Evolutionary conservation across 139 green algal genomes (phyloP).

Genomic region (Closterium sp.): DNA sequence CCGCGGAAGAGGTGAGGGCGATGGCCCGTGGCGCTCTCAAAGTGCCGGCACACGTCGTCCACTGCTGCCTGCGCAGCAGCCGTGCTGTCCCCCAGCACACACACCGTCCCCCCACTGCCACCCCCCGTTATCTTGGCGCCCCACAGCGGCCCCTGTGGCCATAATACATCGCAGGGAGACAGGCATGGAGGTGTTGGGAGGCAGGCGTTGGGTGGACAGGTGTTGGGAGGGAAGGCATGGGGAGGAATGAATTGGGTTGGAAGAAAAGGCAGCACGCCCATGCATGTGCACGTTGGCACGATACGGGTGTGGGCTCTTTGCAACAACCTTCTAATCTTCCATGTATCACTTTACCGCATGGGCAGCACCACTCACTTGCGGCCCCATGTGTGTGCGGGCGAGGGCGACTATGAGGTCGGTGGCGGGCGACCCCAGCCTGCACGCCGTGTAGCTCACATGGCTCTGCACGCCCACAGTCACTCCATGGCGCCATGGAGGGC

Average conservation of each 20-base stretch:
- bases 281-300: too few relatives aligned
- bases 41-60: not conserved
- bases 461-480: too few relatives aligned
- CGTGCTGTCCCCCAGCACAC: conserved; percentile 61
- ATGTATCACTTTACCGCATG: too few relatives aligned
- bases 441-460: conserved; percentile 71
- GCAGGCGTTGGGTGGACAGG: too few relatives aligned
- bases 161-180: not conserved
- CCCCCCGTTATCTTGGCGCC: conserved; percentile 94
- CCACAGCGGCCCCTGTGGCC: conserved; percentile 59
- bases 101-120: conserved; percentile 83
- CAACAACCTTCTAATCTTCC: too few relatives aligned
- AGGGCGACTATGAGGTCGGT: conserved; percentile 75
- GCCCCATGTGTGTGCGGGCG: conserved; percentile 49
- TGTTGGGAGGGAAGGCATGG: too few relatives aligned
- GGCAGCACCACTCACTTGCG: not conserved
- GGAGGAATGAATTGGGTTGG: too few relatives aligned
- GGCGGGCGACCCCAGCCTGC: conserved; percentile 66
- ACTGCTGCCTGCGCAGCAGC: not conserved
- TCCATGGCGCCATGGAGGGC: not conserved
- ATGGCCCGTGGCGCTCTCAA: conserved; percentile 27
- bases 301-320: too few relatives aligned
- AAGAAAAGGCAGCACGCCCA: too few relatives aligned
- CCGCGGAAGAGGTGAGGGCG: conserved; percentile 39
- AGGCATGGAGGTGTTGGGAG: not conserved